Evolutionary conservation across 2,329 filamentous ascomycete species (phyloP).

Genomic region (Orbilia brochopaga): DNA sequence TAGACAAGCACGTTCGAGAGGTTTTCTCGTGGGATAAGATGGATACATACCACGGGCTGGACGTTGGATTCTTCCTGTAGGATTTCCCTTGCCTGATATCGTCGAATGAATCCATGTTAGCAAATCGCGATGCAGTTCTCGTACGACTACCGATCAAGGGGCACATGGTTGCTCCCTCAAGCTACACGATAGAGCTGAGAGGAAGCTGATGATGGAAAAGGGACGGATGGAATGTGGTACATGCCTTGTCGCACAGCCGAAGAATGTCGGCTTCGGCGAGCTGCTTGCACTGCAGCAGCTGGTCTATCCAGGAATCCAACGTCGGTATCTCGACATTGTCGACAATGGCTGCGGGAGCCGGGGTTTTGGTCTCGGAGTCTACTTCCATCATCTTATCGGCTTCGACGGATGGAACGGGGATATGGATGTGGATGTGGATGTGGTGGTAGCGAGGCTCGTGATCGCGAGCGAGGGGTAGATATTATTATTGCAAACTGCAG

Average conservation of each 20-base stretch:
- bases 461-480: conserved; percentile 36
- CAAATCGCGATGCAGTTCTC: no score
- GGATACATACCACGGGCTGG: conserved; percentile 83
- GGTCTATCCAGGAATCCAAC: conserved; percentile 98
- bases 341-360: conserved; percentile 76
- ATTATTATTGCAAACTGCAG: neutral
- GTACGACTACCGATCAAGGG: conserved; percentile 20
- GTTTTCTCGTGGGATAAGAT: neutral
- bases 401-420: conserved; percentile 32
- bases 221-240: conserved; percentile 55
- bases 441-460: conserved; percentile 37
- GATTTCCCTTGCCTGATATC: conserved; percentile 81
- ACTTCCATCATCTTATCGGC: conserved; percentile 71
- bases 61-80: conserved; percentile 98
- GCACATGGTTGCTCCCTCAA: neutral
- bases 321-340: conserved; percentile 85
- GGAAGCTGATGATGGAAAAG: neutral
- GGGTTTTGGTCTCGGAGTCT: conserved; percentile 81
- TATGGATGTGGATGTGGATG: no score
- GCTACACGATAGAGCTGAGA: neutral
- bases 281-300: conserved; percentile 98
- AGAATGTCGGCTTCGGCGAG: conserved; percentile 92
- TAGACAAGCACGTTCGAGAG: conserved; percentile 11
- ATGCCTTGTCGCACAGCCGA: conserved; percentile 95
- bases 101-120: conserved; percentile 21